Evolutionary conservation across 1,284 basidiomycete species (phyloP), one percentile per base, ranked within the genome.

Genomic region (Tilletia walkeri): DNA sequence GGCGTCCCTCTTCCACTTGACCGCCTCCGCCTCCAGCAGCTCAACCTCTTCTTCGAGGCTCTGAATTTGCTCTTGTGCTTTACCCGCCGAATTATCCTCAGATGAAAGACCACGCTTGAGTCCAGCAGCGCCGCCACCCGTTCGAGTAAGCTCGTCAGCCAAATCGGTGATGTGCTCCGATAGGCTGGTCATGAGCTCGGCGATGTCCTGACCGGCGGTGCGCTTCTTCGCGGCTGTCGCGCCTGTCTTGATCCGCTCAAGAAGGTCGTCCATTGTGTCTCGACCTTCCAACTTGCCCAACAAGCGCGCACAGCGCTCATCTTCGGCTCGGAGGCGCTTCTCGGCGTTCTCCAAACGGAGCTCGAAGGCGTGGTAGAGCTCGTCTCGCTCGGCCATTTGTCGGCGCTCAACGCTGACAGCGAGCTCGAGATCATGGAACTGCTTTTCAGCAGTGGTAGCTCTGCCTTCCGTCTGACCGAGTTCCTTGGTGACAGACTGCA

Each of bases 231-330:
- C 69, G 18, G 71, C 72, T 4, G 70, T 66, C 9, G 74, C 68
- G 41, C 76, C 74, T 4, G 75, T 73, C 69, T 82, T 82, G 78
- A 83, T 83, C 56, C 78, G 79, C 72, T 76, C 75, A 56, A 83
- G 73, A 41, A 83, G 69, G 61, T 80, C 78, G 72, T 83, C 82
- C 80, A 83, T 82, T 70, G 82, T 81, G 56, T 83, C 81, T 16
- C 81, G 78, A 10, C 81, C 81, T 47, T 83, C 81, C 47, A 70
- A 72, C 70, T 83, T 83, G 70, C 81, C 81, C 20, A 83, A 71
- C 72, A 83, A 73, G 38, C 74, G 73, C 53, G 78, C 78, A 54
- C 80, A 82, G 48, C 80, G 75, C 69, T 77, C 72, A 69, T 83
- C 80, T 56, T 79, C 76, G 54, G 77, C 77, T 54, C 80, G 75